phyloP scores from a whole-genome alignment of 768 basidiomycete genomes.

The Lactarius indigo region DNA sequence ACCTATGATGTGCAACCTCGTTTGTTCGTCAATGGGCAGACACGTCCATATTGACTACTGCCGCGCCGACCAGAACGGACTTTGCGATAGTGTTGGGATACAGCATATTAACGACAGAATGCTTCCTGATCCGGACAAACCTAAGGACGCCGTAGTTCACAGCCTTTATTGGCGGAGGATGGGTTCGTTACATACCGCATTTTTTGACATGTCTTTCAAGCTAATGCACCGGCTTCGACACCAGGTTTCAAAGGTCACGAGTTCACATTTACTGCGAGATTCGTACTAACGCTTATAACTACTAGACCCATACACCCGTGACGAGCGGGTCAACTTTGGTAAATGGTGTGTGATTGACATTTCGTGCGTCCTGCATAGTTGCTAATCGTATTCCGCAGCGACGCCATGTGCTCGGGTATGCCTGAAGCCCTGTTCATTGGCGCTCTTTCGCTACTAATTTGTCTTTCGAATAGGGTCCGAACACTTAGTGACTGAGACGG shows the following conservation, averaged over 20 bases:
- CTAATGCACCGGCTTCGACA: not conserved
- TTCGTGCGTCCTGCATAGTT: not conserved
- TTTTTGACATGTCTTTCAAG: not conserved
- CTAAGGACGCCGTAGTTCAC: conserved; percentile 55
- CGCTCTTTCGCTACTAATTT: not conserved
- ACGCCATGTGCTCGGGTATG: conserved; percentile 49
- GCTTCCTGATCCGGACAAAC: conserved; percentile 41
- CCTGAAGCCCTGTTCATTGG: not conserved
- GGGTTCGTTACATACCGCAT: conserved; percentile 38
- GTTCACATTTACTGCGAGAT: not conserved
- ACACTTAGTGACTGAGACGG: conserved; percentile 35
- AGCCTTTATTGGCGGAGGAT: conserved; percentile 52
- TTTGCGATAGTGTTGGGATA: conserved; percentile 42
- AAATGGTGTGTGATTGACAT: conserved; percentile 43
- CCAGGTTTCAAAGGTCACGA: conserved; percentile 51
- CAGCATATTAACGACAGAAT: conserved; percentile 45
- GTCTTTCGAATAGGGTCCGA: conserved; percentile 42
- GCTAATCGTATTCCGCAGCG: conserved; percentile 32
- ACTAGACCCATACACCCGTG: conserved; percentile 54
- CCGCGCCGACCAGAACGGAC: conserved; percentile 35
- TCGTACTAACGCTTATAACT: not conserved
- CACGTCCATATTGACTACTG: conserved; percentile 52
- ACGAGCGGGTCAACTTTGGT: conserved; percentile 49
- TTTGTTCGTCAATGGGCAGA: conserved; percentile 54
- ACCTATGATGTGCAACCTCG: conserved; percentile 57